phyloP scores from a whole-genome alignment of 345 rosid species.

The Eucalyptus regnans region DNA sequence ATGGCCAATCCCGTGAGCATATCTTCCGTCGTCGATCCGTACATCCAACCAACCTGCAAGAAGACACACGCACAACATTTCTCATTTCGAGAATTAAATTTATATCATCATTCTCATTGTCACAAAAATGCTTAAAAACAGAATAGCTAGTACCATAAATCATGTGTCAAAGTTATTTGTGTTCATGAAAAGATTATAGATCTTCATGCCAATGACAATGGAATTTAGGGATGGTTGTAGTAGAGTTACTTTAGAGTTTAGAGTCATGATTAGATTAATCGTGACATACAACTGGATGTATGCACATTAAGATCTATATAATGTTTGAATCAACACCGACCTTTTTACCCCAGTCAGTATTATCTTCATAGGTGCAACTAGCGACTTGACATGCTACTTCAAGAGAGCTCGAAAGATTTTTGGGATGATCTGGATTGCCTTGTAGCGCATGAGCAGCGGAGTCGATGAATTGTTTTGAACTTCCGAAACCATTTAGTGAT shows the following conservation, averaged over 20 bases:
- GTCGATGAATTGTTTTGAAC: slow-evolving; percentile 20
- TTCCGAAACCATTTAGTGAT: slow-evolving; percentile 25
- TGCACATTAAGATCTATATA: background rate
- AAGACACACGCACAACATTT: background rate
- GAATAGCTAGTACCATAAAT: background rate
- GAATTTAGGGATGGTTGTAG: background rate
- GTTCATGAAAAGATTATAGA: background rate
- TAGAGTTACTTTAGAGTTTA: background rate
- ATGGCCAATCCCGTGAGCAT: slow-evolving; percentile 33
- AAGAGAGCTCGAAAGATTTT: background rate
- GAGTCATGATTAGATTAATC: too few species aligned
- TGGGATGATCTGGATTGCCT: slow-evolving; percentile 6
- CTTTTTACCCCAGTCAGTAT: slow-evolving; percentile 44
- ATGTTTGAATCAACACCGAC: slow-evolving; percentile 2
- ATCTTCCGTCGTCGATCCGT: slow-evolving; percentile 56
- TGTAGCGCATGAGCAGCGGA: slow-evolving; percentile 25
- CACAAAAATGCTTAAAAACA: background rate
- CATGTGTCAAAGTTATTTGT: background rate
- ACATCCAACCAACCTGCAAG: slow-evolving; percentile 42
- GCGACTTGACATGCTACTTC: slow-evolving; percentile 37
- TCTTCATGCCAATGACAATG: background rate
- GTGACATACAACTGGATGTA: background rate
- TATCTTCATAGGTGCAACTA: slow-evolving; percentile 25
- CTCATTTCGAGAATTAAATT: background rate
- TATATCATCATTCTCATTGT: background rate